Percentiles rank a stretch among this genome's conserved stretches.
Evolutionary conservation across 139 green algal species (phyloP).

Genomic region (Zygnema circumcarinatum): DNA sequence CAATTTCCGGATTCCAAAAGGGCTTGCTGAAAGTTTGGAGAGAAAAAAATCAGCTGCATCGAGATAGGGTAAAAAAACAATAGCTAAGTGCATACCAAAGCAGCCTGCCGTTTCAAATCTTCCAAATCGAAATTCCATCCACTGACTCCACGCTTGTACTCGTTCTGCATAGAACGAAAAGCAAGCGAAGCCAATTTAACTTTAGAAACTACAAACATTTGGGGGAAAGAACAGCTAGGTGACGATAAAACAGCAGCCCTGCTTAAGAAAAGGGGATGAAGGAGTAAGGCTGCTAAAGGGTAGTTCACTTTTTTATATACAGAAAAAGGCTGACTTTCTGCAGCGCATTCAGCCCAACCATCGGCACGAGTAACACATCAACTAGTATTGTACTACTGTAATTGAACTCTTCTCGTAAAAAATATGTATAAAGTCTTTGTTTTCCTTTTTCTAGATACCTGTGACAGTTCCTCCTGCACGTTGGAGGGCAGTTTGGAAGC

Average conservation of each 20-base stretch:
- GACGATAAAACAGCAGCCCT: neutral
- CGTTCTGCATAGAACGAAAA: conserved; percentile 13
- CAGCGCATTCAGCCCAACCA: no score
- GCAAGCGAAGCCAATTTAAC: neutral
- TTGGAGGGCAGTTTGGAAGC: conserved; percentile 25
- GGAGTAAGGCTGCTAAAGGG: no score
- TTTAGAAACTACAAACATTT: neutral
- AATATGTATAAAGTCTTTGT: no score
- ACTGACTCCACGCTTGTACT: conserved; percentile 75
- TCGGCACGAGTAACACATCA: no score
- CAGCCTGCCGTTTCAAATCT: conserved; percentile 82
- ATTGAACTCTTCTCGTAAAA: no score
- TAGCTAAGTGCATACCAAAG: conserved; percentile 6
- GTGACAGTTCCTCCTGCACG: conserved; percentile 49
- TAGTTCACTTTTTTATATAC: no score
- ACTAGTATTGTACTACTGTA: no score
- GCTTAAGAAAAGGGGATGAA: neutral
- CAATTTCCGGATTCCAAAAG: no score
- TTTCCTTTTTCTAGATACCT: no score
- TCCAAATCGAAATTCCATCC: conserved; percentile 94
- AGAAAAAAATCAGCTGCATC: neutral
- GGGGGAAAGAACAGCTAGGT: neutral
- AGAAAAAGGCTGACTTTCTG: no score
- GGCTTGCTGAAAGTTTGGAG: neutral
- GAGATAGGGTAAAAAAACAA: neutral